Percentiles rank a stretch among this genome's conserved stretches.
Conservation (phyloP, 148 eudicot genomes). For the Rhododendron williamsianum region DNA sequence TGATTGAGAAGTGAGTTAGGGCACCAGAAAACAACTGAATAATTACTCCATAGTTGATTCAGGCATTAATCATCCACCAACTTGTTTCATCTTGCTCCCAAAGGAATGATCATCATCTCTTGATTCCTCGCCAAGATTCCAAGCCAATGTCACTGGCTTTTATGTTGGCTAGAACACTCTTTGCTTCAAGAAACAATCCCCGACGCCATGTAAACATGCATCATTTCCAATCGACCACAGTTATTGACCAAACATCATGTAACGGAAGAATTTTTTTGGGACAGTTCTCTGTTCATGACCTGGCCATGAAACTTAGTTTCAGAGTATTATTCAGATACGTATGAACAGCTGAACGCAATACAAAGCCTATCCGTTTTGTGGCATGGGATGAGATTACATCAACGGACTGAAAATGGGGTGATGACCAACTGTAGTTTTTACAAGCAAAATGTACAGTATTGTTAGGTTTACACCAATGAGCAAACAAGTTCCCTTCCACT, state of each 20-base stretch:
- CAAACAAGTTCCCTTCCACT: neutral
- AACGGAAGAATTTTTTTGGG: neutral
- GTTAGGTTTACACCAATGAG: conserved; percentile 8
- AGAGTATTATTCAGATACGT: neutral
- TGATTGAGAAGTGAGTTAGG: neutral
- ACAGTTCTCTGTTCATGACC: neutral
- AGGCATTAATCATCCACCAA: neutral
- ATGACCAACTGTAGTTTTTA: neutral
- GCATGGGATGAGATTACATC: neutral
- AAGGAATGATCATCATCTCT: neutral
- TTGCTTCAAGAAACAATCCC: neutral
- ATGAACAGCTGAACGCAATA: neutral
- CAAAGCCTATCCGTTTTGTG: neutral
- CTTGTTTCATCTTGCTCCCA: neutral
- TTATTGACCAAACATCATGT: neutral
- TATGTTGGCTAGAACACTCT: neutral
- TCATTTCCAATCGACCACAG: neutral
- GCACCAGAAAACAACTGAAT: neutral
- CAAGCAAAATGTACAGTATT: conserved; percentile 9
- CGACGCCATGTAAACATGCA: neutral
- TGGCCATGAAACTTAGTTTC: neutral
- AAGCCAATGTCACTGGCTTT: neutral
- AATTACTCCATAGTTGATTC: neutral
- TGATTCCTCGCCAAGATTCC: neutral
- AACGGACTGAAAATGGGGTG: neutral